These are phyloP conservation scores for Phylloporus rhodoxanthus DNA, from an alignment of 768 basidiomycete species.

Conservation along the genomic window DNA sequence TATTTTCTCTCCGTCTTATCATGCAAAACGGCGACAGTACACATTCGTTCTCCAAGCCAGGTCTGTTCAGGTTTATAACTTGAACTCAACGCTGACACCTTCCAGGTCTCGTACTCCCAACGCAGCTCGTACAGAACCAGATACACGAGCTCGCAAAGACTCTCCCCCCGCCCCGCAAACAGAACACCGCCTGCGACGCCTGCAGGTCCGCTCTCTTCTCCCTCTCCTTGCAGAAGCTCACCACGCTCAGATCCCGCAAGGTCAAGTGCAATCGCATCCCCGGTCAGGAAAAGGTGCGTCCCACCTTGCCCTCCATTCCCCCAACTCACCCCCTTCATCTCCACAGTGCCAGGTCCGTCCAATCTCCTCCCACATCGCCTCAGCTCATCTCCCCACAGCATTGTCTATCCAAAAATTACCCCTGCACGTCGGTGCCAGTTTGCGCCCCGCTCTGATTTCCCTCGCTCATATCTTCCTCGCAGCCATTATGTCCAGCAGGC, in stretches of 20 bases:
- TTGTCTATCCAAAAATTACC: conserved; percentile 81
- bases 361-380: conserved; percentile 11
- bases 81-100: background rate
- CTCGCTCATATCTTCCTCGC: conserved; percentile 15
- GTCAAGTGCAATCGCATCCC: conserved; percentile 83
- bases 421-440: conserved; percentile 72
- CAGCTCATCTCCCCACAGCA: conserved; percentile 43
- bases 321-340: conserved; percentile 14
- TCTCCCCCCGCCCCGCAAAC: conserved; percentile 80
- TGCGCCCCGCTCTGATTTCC: conserved; percentile 13
- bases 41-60: conserved; percentile 32
- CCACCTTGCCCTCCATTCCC: conserved; percentile 6
- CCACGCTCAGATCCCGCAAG: conserved; percentile 60
- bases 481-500: conserved; percentile 81
- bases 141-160: conserved; percentile 78
- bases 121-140: conserved; percentile 69
- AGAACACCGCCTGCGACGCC: conserved; percentile 91
- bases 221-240: conserved; percentile 2
- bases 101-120: conserved; percentile 57
- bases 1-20: conserved; percentile 22
- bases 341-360: conserved; percentile 59
- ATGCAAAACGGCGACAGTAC: conserved; percentile 28
- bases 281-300: conserved; percentile 71
- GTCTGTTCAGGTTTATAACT: conserved; percentile 7
- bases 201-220: conserved; percentile 54